Percentiles rank a stretch among this genome's conserved stretches.
These are phyloP conservation scores for Phytophthora pluvialis DNA, from an alignment of 352 stramenopile species.

Conservation along the genomic window DNA sequence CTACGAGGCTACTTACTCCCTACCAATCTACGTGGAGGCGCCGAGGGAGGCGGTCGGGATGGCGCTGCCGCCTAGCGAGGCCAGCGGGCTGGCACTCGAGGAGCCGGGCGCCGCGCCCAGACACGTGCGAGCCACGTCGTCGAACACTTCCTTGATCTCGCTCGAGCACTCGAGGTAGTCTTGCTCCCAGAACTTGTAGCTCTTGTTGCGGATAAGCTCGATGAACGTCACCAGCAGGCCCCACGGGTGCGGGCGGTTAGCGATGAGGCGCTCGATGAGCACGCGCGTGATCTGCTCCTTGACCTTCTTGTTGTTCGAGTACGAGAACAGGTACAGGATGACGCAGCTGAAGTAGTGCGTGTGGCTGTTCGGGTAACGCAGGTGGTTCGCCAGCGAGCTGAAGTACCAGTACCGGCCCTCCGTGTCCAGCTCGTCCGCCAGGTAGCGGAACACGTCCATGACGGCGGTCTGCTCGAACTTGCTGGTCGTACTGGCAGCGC, in stretches of 20 bases:
- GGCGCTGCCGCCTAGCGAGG: slow-evolving; percentile 34
- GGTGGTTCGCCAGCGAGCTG: slow-evolving; percentile 98
- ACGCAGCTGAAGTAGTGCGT: slow-evolving; percentile 99
- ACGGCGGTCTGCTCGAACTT: slow-evolving; percentile 89
- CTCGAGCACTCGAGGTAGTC: slow-evolving; percentile 98
- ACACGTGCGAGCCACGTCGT: slow-evolving; percentile 96
- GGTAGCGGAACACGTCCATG: slow-evolving; percentile 96
- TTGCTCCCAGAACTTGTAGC: slow-evolving; percentile 99
- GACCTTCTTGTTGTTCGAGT: slow-evolving; percentile 96
- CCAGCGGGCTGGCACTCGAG: slow-evolving; percentile 41
- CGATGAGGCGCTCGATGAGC: slow-evolving; percentile 98
- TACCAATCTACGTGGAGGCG: slow-evolving; percentile 25
- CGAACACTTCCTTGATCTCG: slow-evolving; percentile 99
- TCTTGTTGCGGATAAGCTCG: slow-evolving; percentile 99
- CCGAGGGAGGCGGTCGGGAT: slow-evolving; percentile 22
- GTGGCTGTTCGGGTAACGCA: slow-evolving; percentile 99
- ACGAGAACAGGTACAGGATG: slow-evolving; percentile 98
- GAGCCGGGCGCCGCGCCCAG: slow-evolving; percentile 61
- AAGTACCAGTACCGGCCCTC: slow-evolving; percentile 98
- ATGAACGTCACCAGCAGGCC: slow-evolving; percentile 99
- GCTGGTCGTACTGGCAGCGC: slow-evolving; percentile 43
- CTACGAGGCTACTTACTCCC: neutral
- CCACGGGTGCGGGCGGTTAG: slow-evolving; percentile 98
- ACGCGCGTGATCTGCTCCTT: slow-evolving; percentile 99
- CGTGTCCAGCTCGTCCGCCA: slow-evolving; percentile 96